Conservation (phyloP, 257 asterid species). For the Plantago ovata region DNA sequence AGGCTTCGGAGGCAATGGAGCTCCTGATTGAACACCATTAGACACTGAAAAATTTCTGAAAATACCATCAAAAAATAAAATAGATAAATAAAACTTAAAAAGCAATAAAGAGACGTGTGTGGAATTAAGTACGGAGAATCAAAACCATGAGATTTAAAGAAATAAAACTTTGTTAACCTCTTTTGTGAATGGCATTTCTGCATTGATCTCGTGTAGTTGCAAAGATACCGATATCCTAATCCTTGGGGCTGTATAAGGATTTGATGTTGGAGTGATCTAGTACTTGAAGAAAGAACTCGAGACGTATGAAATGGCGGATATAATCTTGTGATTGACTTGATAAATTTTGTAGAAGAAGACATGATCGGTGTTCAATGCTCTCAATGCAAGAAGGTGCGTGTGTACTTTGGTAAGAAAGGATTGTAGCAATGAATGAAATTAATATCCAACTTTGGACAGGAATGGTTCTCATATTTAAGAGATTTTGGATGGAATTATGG, state of each 20-base stretch:
- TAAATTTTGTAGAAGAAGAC: constrained; percentile 24
- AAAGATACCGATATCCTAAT: constrained; percentile 20
- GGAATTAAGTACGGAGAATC: too few species aligned
- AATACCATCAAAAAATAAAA: too few species aligned
- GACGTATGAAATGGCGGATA: constrained; percentile 13
- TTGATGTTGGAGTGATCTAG: constrained; percentile 5
- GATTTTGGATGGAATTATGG: too few species aligned
- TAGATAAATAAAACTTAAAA: too few species aligned
- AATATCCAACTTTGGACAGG: not conserved
- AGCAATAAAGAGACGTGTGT: too few species aligned
- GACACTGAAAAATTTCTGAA: constrained; percentile 31
- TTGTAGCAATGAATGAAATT: not conserved
- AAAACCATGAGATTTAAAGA: not conserved
- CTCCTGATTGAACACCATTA: constrained; percentile 24
- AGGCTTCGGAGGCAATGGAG: constrained; percentile 43
- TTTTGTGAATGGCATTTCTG: constrained; percentile 1
- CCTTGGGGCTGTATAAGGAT: constrained; percentile 3
- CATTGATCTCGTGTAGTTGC: constrained; percentile 20
- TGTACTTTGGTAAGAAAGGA: constrained; percentile 2
- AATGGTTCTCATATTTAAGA: not conserved
- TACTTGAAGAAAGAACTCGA: constrained; percentile 12
- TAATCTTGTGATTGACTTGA: constrained; percentile 21
- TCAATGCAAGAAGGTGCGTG: not conserved
- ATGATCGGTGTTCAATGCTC: not conserved
- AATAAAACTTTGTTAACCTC: constrained; percentile 25